These are phyloP conservation scores for Isabelozyma gotoi DNA, from an alignment of 805 yeast genomes.

Conservation along the genomic window DNA sequence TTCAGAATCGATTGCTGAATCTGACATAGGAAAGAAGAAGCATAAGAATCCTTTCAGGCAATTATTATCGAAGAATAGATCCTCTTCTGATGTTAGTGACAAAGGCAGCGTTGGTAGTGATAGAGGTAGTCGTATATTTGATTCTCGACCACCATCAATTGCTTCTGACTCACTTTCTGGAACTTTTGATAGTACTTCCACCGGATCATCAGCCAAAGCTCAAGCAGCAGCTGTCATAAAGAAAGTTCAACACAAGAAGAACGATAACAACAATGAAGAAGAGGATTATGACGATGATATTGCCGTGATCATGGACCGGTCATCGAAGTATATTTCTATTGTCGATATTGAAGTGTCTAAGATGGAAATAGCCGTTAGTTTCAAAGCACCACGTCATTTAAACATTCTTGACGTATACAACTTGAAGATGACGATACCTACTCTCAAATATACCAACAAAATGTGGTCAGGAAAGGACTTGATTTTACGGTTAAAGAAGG, in stretches of 20 bases:
- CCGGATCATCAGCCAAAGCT: neutral
- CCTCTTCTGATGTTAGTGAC: neutral
- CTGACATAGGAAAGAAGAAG: neutral
- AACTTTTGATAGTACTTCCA: neutral
- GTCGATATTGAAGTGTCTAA: slow-evolving; percentile 33
- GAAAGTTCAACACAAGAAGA: slow-evolving; percentile 4
- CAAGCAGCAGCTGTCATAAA: neutral
- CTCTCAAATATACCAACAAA: slow-evolving; percentile 41
- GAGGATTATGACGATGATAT: slow-evolving; percentile 32
- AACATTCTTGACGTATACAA: slow-evolving; percentile 77
- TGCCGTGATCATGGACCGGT: slow-evolving; percentile 39
- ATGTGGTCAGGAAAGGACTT: slow-evolving; percentile 72
- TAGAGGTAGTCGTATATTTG: neutral
- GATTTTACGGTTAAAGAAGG: slow-evolving; percentile 58
- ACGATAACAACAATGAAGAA: neutral
- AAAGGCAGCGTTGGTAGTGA: neutral
- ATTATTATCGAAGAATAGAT: neutral
- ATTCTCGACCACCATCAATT: neutral
- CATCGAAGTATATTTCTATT: slow-evolving; percentile 41
- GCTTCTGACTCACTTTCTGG: neutral
- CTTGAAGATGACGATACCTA: slow-evolving; percentile 66
- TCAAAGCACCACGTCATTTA: slow-evolving; percentile 69
- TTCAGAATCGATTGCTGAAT: slow-evolving; percentile 1
- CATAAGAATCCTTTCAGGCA: slow-evolving; percentile 5
- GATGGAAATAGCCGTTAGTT: slow-evolving; percentile 59